Evolutionary conservation across 495 filamentous ascomycete genomes (phyloP).

Genomic region (Parathielavia appendiculata): DNA sequence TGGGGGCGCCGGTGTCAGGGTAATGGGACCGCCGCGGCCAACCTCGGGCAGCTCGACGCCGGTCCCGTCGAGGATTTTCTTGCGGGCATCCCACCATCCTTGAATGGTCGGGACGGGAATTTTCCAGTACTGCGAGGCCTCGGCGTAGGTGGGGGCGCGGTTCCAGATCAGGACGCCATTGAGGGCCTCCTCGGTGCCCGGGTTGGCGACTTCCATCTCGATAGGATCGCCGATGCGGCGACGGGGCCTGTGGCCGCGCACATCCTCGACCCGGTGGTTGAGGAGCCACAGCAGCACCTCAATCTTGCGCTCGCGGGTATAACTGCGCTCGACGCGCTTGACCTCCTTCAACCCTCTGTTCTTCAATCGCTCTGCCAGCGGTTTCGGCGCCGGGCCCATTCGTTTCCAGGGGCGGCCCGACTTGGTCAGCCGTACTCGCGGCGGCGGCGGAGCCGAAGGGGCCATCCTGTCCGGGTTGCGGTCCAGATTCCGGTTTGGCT

Average conservation of each 20-base stretch:
- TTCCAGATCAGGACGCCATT: slow-evolving; percentile 22
- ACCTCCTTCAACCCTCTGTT: slow-evolving; percentile 21
- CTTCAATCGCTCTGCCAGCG: slow-evolving; percentile 19
- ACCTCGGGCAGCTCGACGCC: slow-evolving; percentile 22
- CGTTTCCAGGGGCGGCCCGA: slow-evolving; percentile 18
- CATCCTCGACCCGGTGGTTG: slow-evolving; percentile 25
- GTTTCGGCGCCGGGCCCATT: slow-evolving; percentile 22
- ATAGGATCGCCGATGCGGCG: slow-evolving; percentile 25
- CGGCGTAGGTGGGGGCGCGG: slow-evolving; percentile 28
- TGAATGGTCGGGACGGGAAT: slow-evolving; percentile 27
- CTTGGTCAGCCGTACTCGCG: slow-evolving; percentile 13
- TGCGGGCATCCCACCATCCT: slow-evolving; percentile 29
- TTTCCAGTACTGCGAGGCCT: slow-evolving; percentile 26
- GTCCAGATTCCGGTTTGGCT: neutral
- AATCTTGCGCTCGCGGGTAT: slow-evolving; percentile 28
- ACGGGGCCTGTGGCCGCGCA: slow-evolving; percentile 13
- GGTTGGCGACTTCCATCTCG: slow-evolving; percentile 8
- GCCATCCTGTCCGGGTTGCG: neutral
- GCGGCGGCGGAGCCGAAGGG: slow-evolving; percentile 2
- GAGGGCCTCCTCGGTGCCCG: neutral
- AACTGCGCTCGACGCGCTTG: slow-evolving; percentile 23
- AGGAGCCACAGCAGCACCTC: slow-evolving; percentile 29
- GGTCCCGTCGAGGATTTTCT: slow-evolving; percentile 27
- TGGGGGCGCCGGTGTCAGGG: neutral
- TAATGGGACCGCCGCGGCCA: neutral